These are phyloP conservation scores for Fusarium sp. DNA, from an alignment of 2,329 filamentous ascomycete species.

Conservation along the genomic window DNA sequence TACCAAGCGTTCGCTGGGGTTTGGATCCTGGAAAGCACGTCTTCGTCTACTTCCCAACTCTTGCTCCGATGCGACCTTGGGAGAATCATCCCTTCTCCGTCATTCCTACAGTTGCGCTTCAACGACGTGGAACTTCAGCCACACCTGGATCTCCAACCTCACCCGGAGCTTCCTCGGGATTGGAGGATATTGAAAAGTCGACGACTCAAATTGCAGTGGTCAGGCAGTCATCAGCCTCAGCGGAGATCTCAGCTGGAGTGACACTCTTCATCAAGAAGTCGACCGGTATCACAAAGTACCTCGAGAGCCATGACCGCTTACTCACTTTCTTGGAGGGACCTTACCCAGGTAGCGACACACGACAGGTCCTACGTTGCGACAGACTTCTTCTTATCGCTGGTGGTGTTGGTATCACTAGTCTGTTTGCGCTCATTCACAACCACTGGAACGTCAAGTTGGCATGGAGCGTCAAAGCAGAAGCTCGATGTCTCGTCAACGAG, in stretches of 20 bases:
- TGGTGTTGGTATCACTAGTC: constrained; percentile 8
- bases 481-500: constrained; percentile 5
- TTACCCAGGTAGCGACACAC: background rate
- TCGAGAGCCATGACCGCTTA: background rate
- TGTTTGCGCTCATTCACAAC: background rate
- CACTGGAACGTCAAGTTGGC: constrained; percentile 16
- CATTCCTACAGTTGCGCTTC: constrained; percentile 7
- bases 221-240: background rate
- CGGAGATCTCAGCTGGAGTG: constrained; percentile 1
- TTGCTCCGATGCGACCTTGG: constrained; percentile 1
- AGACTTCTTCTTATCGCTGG: constrained; percentile 13
- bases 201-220: background rate
- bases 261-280: constrained; percentile 12
- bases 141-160: background rate
- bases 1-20: background rate
- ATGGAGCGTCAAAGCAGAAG: constrained; percentile 2
- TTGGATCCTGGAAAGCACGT: constrained; percentile 15
- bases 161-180: background rate
- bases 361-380: background rate
- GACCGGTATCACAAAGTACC: constrained; percentile 1
- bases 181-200: constrained; percentile 1
- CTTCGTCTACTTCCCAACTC: constrained; percentile 12
- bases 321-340: constrained; percentile 8
- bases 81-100: constrained; percentile 15
- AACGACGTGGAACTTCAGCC: background rate